These are phyloP conservation scores for Candida ovalis DNA, from an alignment of 805 yeast genomes.

Conservation along the genomic window DNA sequence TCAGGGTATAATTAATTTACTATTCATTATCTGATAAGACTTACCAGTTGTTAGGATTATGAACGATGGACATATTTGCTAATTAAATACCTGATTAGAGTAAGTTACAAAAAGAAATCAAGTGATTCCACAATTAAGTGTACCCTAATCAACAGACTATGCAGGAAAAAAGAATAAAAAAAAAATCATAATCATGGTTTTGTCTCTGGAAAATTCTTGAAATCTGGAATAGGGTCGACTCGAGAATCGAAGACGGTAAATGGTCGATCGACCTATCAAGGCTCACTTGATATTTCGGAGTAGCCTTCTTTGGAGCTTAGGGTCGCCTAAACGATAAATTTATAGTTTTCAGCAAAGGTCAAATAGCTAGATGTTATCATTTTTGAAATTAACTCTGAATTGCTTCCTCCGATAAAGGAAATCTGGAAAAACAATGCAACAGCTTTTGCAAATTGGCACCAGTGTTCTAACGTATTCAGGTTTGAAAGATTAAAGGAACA, in stretches of 20 bases:
- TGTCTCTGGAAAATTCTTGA: background rate
- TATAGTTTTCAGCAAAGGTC: too few species aligned
- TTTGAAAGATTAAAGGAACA: slow-evolving; percentile 11
- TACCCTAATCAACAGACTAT: too few species aligned
- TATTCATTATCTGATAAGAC: slow-evolving; percentile 5
- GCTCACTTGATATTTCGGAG: too few species aligned
- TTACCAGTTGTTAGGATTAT: slow-evolving; percentile 90
- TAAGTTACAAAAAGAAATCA: background rate
- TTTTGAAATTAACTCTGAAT: background rate
- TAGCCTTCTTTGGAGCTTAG: too few species aligned
- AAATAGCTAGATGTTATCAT: too few species aligned
- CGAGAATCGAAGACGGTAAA: too few species aligned
- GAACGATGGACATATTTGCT: slow-evolving; percentile 65
- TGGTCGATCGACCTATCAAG: too few species aligned
- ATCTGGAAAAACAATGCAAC: slow-evolving; percentile 8
- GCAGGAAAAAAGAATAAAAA: background rate
- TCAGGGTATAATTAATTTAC: background rate
- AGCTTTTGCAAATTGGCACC: slow-evolving; percentile 9
- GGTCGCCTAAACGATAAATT: too few species aligned
- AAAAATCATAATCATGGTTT: background rate
- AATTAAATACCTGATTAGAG: background rate
- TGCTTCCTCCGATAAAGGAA: background rate
- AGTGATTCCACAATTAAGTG: too few species aligned
- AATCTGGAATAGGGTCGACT: too few species aligned
- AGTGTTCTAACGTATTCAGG: background rate